These are phyloP conservation scores for Henckelia pumila DNA, from an alignment of 257 asterid genomes.

Conservation along the genomic window DNA sequence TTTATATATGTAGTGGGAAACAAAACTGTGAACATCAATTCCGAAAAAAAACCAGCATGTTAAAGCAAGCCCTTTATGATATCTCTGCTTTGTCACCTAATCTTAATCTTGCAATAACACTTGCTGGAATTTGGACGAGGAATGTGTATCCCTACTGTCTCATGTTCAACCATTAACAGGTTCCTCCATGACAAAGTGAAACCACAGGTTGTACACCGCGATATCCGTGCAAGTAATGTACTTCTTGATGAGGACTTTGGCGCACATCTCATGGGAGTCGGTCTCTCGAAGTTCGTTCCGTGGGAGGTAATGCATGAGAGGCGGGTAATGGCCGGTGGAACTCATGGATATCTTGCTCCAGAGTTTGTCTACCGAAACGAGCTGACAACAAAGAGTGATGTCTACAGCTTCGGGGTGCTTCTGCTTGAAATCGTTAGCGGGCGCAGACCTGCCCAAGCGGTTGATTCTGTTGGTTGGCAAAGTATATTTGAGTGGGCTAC, in stretches of 20 bases:
- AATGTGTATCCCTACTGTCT: constrained; percentile 5
- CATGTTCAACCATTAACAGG: constrained; percentile 37
- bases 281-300: constrained; percentile 89
- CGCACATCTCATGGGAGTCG: constrained; percentile 97
- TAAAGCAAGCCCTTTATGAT: neutral
- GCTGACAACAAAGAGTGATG: constrained; percentile 96
- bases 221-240: constrained; percentile 87
- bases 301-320: constrained; percentile 99
- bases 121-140: neutral
- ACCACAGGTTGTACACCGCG: constrained; percentile 98
- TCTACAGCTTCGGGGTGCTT: constrained; percentile 98
- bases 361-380: constrained; percentile 93
- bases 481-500: constrained; percentile 99
- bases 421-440: constrained; percentile 90
- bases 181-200: constrained; percentile 97
- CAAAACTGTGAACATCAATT: neutral
- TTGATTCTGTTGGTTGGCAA: constrained; percentile 94
- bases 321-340: constrained; percentile 96
- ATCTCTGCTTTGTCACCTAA: neutral
- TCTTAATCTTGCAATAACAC: neutral
- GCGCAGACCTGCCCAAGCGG: constrained; percentile 94
- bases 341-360: constrained; percentile 98
- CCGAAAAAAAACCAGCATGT: too few relatives aligned
- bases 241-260: constrained; percentile 93
- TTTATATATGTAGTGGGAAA: neutral